Conservation (phyloP, 805 yeast species). For the Saccharomycopsis sp. region DNA sequence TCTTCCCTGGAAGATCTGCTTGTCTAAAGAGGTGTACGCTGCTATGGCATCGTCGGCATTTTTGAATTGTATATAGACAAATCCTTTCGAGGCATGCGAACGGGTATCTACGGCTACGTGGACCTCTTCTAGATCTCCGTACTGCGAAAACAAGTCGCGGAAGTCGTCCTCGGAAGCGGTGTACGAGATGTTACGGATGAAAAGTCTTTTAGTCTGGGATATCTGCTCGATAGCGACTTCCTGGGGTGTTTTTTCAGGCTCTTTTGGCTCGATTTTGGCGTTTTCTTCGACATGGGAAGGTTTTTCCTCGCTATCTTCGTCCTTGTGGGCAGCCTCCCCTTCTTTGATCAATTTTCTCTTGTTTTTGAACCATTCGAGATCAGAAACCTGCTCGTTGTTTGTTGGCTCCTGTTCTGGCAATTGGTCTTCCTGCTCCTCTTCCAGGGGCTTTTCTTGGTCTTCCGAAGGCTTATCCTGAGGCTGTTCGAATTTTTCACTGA, state of each 20-base stretch:
- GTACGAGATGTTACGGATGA: conserved; percentile 80
- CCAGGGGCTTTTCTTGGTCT: conserved; percentile 15
- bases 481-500: conserved; percentile 15
- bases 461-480: conserved; percentile 8
- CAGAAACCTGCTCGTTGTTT: conserved; percentile 44
- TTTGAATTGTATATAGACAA: conserved; percentile 75
- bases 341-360: conserved; percentile 68
- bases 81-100: conserved; percentile 87
- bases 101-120: conserved; percentile 89
- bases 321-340: conserved; percentile 27
- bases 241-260: conserved; percentile 31
- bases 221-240: conserved; percentile 47
- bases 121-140: conserved; percentile 77
- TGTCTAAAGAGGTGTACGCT: conserved; percentile 73
- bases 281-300: not conserved
- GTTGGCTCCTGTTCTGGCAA: conserved; percentile 23
- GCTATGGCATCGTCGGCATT: conserved; percentile 63
- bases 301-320: conserved; percentile 12
- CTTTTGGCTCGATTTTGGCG: conserved; percentile 13
- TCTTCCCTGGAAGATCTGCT: conserved; percentile 90
- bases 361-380: conserved; percentile 80
- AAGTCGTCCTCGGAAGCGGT: conserved; percentile 77
- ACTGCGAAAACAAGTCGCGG: conserved; percentile 51
- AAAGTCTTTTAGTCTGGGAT: conserved; percentile 68
- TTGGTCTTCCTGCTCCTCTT: conserved; percentile 25